Evolutionary conservation across 176 grass and related monocot species (phyloP), one percentile per base, ranked within the genome.

Genomic region (Zea mays): DNA sequence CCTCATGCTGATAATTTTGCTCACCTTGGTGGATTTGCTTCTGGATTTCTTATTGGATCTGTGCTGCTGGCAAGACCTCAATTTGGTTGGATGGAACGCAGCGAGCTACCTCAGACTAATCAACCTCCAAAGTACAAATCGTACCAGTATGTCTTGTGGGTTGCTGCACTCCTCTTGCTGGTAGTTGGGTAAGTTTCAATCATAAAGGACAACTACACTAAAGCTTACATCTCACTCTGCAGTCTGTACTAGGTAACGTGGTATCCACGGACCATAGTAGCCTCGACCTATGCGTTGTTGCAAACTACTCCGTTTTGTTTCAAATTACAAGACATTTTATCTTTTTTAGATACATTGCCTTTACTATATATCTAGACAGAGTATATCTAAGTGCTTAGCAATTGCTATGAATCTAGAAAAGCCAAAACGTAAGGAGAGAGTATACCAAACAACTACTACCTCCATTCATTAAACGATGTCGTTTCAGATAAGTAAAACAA

Each of bases 1-100:
- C 96, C 92, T 1, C 92, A 95, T 81, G 87, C 93, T 20, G 92
- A 95, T 77, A 95, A 87, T 75, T 95, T 99, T 79, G 87, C 83
- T 6, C 89, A 90, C 60, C 85, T 99, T 46, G 92, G 96, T 17
- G 92, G 90, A 40, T 99, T 95, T 63, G 40, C 90, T 74, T 83
- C 92, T 0, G 90, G 92, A 51, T 95, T 99, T 51, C 85, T 99
- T 59, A 68, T 99, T 6, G 90, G 96, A 34, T 99, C 92, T 70
- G 38, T 92, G 52, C 84, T 99, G 70, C 82, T 99, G 41, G 88
- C 88, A 36, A 85, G 90, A 46, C 96, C 96, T 46, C 92, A 99
- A 4, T 99, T 95, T 79, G 92, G 90, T 51, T 99, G 95, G 91
- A 83, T 95, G 90, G 85, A 83, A 60, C 87, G 85, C 1, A 56